Base-by-base conservation (phyloP, 2,329 filamentous ascomycete species). In the Calonectria pteridis region DNA sequence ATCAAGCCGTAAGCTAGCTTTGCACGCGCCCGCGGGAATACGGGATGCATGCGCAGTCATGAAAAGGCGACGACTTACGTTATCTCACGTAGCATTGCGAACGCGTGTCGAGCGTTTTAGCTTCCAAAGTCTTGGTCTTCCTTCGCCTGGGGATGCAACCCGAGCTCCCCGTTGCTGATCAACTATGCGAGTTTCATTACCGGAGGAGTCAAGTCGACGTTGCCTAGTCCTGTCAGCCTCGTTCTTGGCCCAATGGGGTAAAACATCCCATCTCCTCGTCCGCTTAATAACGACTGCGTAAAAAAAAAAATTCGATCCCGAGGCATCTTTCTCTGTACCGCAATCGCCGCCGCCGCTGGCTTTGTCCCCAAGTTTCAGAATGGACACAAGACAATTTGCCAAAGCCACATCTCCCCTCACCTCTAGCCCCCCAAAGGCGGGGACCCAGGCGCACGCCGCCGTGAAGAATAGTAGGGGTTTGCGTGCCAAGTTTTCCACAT, bases 341-440 rank as follows among this genome's bases (percentile, higher is more conserved):
- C 55, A 59, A 37, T 59, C 43, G 43, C 43, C 43, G 43, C 43
- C 43, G 43, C 13, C 28, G n/a, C 55, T 59, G 31, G 11, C 20
- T 37, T 37, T 33, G 55, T 59, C 31, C n/a, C 43, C 64, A 63
- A 67, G 65, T 72, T 72, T 72, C 65, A 72, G 49, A 28, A 64
- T 72, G 29, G 55, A 68, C 65, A 58, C 64, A 64, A 63, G 49
- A 58, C 65, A 72, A 72, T 68, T 68, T 72, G 35, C 70, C 29
- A 72, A 64, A 72, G 70, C 58, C 65, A 72, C 70, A 67, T 50
- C 63, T 16, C 68, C 23, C 51, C 31, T 29, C 28, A 59, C 64
- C 2, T 13, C 23, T 23, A 6, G 18, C 40, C 18, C 40, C 40
- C 40, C 40, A 43, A 23, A 35, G 63, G 33, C 64, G 46, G 49